These are phyloP conservation scores for Cyathus striatus DNA, from an alignment of 768 basidiomycete genomes.

Conservation along the genomic window DNA sequence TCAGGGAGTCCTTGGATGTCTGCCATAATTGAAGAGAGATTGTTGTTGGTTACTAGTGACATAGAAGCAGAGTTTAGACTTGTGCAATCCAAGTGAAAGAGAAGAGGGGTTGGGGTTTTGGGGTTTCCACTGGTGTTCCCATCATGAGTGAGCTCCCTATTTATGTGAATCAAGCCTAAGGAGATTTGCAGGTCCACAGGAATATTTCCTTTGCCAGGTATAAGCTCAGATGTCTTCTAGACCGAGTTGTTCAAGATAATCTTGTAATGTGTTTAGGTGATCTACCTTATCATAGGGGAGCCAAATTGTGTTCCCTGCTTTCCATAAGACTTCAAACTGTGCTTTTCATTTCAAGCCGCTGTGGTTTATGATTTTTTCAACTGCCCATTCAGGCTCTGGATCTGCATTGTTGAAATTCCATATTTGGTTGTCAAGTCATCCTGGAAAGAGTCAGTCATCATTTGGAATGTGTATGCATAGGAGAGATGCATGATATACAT, in stretches of 20 bases:
- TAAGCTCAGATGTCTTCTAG: background rate
- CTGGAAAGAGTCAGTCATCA: constrained; percentile 22
- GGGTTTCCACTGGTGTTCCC: too few relatives aligned
- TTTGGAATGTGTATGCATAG: constrained; percentile 19
- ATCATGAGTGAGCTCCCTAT: too few relatives aligned
- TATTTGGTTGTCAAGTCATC: constrained; percentile 10
- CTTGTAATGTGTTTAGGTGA: constrained; percentile 11
- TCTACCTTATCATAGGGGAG: constrained; percentile 12
- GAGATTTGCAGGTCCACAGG: too few relatives aligned
- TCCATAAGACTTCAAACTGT: constrained; percentile 9
- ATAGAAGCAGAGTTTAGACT: too few relatives aligned
- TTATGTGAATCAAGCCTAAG: too few relatives aligned
- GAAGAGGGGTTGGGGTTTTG: too few relatives aligned
- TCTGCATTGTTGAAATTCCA: constrained; percentile 1
- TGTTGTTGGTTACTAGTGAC: too few relatives aligned
- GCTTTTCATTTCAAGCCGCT: constrained; percentile 4
- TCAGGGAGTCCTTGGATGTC: too few relatives aligned
- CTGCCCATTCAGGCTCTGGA: constrained; percentile 8
- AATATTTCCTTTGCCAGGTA: too few relatives aligned
- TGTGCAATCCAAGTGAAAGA: too few relatives aligned
- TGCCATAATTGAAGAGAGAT: too few relatives aligned
- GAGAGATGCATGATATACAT: constrained; percentile 25
- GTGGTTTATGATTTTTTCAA: constrained; percentile 5
- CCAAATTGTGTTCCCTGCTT: constrained; percentile 15
- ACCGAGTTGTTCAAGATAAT: constrained; percentile 23